Evolutionary conservation across 2,329 filamentous ascomycete genomes (phyloP), one percentile per base, ranked within the genome.

Genomic region (Aureobasidium sp.): DNA sequence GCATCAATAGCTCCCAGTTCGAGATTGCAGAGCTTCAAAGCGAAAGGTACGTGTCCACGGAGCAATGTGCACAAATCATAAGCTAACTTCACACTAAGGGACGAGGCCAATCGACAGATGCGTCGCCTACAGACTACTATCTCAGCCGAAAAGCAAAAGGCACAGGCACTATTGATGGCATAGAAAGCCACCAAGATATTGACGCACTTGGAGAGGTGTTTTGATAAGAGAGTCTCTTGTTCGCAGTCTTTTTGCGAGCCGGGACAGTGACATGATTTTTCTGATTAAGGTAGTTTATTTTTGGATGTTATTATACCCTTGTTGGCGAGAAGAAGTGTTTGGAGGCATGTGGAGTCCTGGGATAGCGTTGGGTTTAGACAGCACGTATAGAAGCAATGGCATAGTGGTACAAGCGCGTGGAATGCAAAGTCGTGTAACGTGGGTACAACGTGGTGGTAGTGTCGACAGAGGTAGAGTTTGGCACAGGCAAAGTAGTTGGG

Each of bases 1-100:
- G 88, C 65, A 93, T 95, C 86, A 93, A 90, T 74, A 79, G 81
- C 67, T 89, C 89, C 10, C 90, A 94, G 77, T 89, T 92, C 68
- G 88, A 92, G 75, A 90, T 94, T 62, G 84, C 89, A 69, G 84
- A 90, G 70, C 79, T 95, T 62, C 89, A 92, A 74, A 84, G 85
- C 67, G 84, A 88, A 74, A 81, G 85, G 73, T 90, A 94, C 68
- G 86, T 88, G 66, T 89, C 89, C 25, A 83, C 89, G 67, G 83
- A 83, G 64, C 82, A 13, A 39, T 21, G 9, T 13, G 29, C 5
- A 59, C 45, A 15, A 15, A 42, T 9, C 27, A 41, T 9, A 34
- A 27, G 78, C 57, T 79, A 83, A 68, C 84, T 93, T 66, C 79
- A 85, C n/a, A 66, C 78, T 81, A 36, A 59, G 55, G 41, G 63